Evolutionary conservation across 495 filamentous ascomycete genomes (phyloP).

Genomic region (Penicillium robsamsonii): DNA sequence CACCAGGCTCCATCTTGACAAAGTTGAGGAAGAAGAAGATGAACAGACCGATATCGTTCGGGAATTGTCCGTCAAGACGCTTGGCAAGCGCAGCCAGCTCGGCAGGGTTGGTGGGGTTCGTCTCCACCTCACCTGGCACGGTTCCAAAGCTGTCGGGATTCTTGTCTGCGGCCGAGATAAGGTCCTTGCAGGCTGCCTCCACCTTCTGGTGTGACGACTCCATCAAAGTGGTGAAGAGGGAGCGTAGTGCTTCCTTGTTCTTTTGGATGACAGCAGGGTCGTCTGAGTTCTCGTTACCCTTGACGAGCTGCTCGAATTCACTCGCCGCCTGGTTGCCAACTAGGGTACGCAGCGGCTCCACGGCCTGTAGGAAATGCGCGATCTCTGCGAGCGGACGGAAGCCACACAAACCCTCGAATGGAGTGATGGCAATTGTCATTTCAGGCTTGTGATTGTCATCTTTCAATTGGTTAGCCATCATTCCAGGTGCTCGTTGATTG

Average conservation of each 20-base stretch:
- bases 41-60: constrained; percentile 73
- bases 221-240: constrained; percentile 76
- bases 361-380: constrained; percentile 73
- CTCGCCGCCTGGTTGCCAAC: constrained; percentile 67
- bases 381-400: constrained; percentile 89
- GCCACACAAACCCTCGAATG: constrained; percentile 93
- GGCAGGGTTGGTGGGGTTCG: constrained; percentile 37
- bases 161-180: constrained; percentile 67
- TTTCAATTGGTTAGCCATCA: constrained; percentile 18
- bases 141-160: constrained; percentile 42
- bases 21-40: constrained; percentile 83
- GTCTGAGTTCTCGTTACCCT: constrained; percentile 61
- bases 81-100: constrained; percentile 73
- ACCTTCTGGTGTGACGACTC: constrained; percentile 65
- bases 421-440: constrained; percentile 96
- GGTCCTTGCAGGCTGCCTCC: constrained; percentile 58
- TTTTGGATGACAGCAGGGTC: constrained; percentile 52
- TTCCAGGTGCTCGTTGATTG: neutral
- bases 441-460: constrained; percentile 99
- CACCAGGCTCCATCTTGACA: constrained; percentile 74
- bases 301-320: constrained; percentile 66
- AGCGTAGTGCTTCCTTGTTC: constrained; percentile 80
- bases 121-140: constrained; percentile 33
- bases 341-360: constrained; percentile 70
- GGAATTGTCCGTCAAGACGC: constrained; percentile 74